Evolutionary conservation across 2,329 filamentous ascomycete species (phyloP).

Genomic region (Cladophialophora yegresii): DNA sequence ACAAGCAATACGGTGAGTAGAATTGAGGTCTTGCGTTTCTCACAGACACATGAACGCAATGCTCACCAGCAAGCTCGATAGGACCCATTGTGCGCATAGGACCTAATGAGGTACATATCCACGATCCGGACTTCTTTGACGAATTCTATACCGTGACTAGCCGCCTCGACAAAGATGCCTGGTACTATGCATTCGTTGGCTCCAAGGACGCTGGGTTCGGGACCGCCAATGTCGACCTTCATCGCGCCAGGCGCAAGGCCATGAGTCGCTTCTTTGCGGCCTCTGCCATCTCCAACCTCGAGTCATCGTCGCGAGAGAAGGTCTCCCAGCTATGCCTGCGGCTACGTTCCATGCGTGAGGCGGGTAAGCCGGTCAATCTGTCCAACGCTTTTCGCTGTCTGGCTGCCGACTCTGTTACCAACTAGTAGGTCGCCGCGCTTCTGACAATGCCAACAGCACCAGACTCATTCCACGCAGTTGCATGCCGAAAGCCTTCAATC

Average conservation of each 20-base stretch:
- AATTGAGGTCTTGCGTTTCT: constrained; percentile 15
- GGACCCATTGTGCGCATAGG: constrained; percentile 35
- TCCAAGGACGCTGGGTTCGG: constrained; percentile 41
- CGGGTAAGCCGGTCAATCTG: constrained; percentile 31
- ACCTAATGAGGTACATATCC: constrained; percentile 34
- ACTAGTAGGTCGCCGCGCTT: constrained; percentile 17
- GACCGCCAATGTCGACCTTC: constrained; percentile 39
- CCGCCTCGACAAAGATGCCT: constrained; percentile 33
- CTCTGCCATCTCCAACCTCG: constrained; percentile 29
- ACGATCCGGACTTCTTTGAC: constrained; percentile 36
- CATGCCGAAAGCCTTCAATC: constrained; percentile 31
- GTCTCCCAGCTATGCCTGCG: constrained; percentile 32
- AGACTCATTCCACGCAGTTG: constrained; percentile 12
- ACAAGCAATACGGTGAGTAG: constrained; percentile 42
- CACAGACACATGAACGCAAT: background rate
- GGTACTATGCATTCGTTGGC: constrained; percentile 34
- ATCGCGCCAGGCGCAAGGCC: constrained; percentile 40
- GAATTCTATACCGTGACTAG: constrained; percentile 33
- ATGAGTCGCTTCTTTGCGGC: constrained; percentile 45
- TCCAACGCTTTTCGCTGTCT: constrained; percentile 34
- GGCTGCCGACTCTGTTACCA: constrained; percentile 34
- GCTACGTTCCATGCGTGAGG: constrained; percentile 26
- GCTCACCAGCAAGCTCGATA: constrained; percentile 39
- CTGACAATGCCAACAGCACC: background rate
- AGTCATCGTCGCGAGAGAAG: constrained; percentile 28